Evolutionary conservation across 306 rosid genomes (phyloP), one percentile per base, ranked within the genome.

Genomic region (Trifolium pratense): DNA sequence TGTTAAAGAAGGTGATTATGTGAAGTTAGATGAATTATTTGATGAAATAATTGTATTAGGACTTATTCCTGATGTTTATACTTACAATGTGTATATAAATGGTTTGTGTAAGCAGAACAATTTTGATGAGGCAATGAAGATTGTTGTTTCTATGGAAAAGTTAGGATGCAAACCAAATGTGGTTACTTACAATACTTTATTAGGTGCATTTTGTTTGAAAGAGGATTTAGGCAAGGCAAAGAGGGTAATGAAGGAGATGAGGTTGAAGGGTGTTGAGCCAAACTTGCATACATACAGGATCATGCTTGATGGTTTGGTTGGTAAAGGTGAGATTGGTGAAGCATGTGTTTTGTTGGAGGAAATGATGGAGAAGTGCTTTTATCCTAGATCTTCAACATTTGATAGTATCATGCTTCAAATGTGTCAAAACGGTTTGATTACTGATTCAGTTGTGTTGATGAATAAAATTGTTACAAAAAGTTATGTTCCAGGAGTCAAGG

Each of bases 41-140:
- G 93, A 93, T 77, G 96, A 93, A 79, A 71, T 91, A 84, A 87
- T 91, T 66, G 85, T 93, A 9, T 81, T 84, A 39, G 96, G 98
- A 37, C 83, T 89, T 39, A 62, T 89, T 76, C 96, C 97, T 65
- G 85, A 91, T 79, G 64, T 85, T 40, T 85, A 81, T 85, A 85
- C 93, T 23, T 89, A 91, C 26, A 89, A 86, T 31, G 91, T 88
- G 80, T 91, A 83, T 21, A 79, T 91, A 66, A 79, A 75, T 78
- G 96, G 92, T 68, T 80, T 93, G 81, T 87, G 92, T 82, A 86
- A 89, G 78, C 87, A 86, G 83, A 81, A 79, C 23, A 81, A 87
- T 10, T 62, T 84, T 14, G 82, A 81, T 7, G 87, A 68, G 39
- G 92, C 86, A 3, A 52, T 87, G 68, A 60, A 81, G 76, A 81